These are phyloP conservation scores for Nicotiana noctiflora DNA, from an alignment of 257 asterid species.

Conservation along the genomic window DNA sequence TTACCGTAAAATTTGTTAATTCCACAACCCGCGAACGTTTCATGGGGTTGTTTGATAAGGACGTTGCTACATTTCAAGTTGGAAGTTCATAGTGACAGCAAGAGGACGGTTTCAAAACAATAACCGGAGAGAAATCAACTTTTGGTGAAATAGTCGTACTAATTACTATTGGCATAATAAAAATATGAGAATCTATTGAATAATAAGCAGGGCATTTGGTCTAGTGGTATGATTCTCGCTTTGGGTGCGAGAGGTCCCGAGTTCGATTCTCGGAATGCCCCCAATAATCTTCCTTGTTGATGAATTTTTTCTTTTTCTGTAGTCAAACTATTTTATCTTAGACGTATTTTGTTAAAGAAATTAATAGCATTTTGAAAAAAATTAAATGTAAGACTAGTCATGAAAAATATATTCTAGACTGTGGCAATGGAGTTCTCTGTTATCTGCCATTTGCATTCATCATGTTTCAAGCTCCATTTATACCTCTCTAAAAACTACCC, in stretches of 20 bases:
- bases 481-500: too few species aligned
- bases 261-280: slow-evolving; percentile 85
- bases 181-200: too few species aligned
- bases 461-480: too few species aligned
- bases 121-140: background rate
- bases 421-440: background rate
- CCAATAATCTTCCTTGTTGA: too few species aligned
- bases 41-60: background rate
- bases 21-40: too few species aligned
- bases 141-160: too few species aligned
- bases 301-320: too few species aligned
- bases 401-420: background rate
- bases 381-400: background rate
- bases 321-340: background rate
- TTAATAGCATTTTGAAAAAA: background rate
- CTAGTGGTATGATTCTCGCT: slow-evolving; percentile 87
- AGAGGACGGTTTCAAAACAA: too few species aligned
- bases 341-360: background rate
- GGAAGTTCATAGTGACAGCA: too few species aligned
- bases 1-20: too few species aligned
- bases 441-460: too few species aligned
- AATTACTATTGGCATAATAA: too few species aligned
- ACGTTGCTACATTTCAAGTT: background rate
- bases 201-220: slow-evolving; percentile 54
- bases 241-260: slow-evolving; percentile 78